Conservation (phyloP, 2,329 filamentous ascomycete species). For the Trichoderma sp. region DNA sequence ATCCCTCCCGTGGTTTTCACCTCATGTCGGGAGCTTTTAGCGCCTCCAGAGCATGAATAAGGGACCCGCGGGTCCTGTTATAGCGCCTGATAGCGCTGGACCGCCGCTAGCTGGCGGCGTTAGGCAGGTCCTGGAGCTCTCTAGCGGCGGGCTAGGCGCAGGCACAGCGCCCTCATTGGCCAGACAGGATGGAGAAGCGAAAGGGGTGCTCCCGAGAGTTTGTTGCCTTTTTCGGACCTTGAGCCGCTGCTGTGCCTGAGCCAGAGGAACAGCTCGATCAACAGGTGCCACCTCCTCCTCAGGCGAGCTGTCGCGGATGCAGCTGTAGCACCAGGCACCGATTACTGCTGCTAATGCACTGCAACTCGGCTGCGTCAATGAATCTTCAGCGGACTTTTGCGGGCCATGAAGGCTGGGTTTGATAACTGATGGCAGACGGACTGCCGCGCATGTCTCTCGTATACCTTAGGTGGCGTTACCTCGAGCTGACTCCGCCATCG, state of each 20-base stretch:
- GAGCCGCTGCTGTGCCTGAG: background rate
- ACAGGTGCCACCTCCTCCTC: background rate
- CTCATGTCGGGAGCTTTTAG: conserved; percentile 2
- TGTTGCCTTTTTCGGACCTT: background rate
- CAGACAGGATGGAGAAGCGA: background rate
- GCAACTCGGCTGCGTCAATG: background rate
- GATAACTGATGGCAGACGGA: background rate
- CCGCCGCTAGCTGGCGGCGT: conserved; percentile 5
- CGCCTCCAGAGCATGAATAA: background rate
- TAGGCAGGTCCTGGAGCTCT: conserved; percentile 15
- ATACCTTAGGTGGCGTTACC: background rate
- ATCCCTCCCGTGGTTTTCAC: background rate
- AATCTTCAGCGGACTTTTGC: conserved; percentile 8
- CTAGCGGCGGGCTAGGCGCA: conserved; percentile 11
- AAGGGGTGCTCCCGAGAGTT: conserved; percentile 3
- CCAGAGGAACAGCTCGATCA: background rate
- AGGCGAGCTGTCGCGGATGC: conserved; percentile 12
- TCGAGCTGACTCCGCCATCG: background rate
- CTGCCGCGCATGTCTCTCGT: background rate
- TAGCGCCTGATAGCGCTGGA: conserved; percentile 1
- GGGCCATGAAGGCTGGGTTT: background rate
- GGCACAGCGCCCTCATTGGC: conserved; percentile 19
- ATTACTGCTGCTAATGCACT: conserved; percentile 2
- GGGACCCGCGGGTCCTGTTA: background rate
- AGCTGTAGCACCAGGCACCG: background rate